Evolutionary conservation across 2,329 filamentous ascomycete genomes (phyloP), one percentile per base, ranked within the genome.

Genomic region (Diaporthe citriasiana): DNA sequence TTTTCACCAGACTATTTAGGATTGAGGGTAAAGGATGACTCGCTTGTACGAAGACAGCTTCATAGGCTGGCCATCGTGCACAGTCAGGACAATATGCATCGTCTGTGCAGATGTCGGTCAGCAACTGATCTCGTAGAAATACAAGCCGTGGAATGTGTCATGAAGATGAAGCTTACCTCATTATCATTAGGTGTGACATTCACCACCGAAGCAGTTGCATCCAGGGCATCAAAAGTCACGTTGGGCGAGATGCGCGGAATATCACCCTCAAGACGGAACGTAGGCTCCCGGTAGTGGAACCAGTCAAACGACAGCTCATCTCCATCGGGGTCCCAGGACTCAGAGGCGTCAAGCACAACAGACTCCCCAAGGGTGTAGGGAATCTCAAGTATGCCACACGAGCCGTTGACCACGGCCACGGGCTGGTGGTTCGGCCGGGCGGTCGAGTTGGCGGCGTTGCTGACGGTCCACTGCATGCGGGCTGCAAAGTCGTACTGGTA

Each of bases 401-500:
- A 74, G 4, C 76, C 76, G n/a, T 75, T 76, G 78, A 84, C 73
- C 0, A 65, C 71, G 0, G 65, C 72, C 17, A 77, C 74, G 0
- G 77, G 76, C 4, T 74, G 70, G 25, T 77, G 76, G n/a, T 74
- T 76, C 9, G 55, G 42, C 5, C 55, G 47, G 8, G 53, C 53
- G 22, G 27, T 27, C 5, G 35, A 22, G 59, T 47, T 38, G 57
- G 56, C 60, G 9, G 55, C 35, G 30, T 42, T 12, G 35, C 30
- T 71, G 30, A 73, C 68, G 2, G 70, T 63, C 76, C 76, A 78
- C 73, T 71, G 72, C 55, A 78, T 76, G 5, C 77, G 71, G 0
- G 76, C 76, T 8, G 77, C 77, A 65, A 77, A 77, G 71, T 89
- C 87, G 63, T 85, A 84, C 78, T 89, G 87, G 73, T 85, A 89